Percentiles rank a stretch among this genome's conserved stretches.
Evolutionary conservation across 495 filamentous ascomycete species (phyloP).

Genomic region (Trichodelitschia bisporula): DNA sequence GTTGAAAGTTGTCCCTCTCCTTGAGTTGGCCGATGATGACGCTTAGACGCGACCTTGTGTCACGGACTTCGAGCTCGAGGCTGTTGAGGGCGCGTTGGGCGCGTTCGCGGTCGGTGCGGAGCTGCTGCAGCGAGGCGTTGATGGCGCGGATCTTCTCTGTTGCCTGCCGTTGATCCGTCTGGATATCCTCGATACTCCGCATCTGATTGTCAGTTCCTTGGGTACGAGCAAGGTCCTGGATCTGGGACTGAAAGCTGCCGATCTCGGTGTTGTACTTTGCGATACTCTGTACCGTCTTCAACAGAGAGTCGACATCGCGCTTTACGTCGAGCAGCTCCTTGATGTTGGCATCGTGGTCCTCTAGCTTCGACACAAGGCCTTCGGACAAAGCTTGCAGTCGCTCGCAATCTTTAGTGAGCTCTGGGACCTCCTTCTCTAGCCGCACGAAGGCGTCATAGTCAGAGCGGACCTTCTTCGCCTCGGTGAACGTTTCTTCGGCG

Average conservation of each 20-base stretch:
- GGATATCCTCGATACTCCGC: constrained; percentile 60
- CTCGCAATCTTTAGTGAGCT: too few relatives aligned
- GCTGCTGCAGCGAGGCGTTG: constrained; percentile 33
- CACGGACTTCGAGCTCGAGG: constrained; percentile 46
- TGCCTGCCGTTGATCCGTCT: constrained; percentile 40
- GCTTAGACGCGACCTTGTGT: constrained; percentile 41
- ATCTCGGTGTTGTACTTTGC: constrained; percentile 47
- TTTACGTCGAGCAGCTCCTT: constrained; percentile 35
- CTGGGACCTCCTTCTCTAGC: constrained; percentile 32
- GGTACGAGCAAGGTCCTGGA: constrained; percentile 43
- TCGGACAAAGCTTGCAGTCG: too few relatives aligned
- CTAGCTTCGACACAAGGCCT: constrained; percentile 35
- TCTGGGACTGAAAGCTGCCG: constrained; percentile 37
- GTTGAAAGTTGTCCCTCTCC: constrained; percentile 40
- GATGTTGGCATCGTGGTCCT: constrained; percentile 48
- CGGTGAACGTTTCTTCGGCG: constrained; percentile 27
- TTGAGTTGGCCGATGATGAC: constrained; percentile 49
- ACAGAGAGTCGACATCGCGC: constrained; percentile 49
- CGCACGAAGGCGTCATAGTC: constrained; percentile 51
- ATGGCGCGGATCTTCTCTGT: constrained; percentile 39
- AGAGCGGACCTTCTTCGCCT: constrained; percentile 31
- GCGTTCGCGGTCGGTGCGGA: constrained; percentile 45
- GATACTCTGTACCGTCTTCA: constrained; percentile 54
- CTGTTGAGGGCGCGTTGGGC: constrained; percentile 36
- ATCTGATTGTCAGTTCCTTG: constrained; percentile 32